A percentile compares a stretch with the other conserved stretches of the same genome.
These are phyloP conservation scores for Candida sakaeoensis DNA, from an alignment of 805 yeast genomes.

Conservation along the genomic window DNA sequence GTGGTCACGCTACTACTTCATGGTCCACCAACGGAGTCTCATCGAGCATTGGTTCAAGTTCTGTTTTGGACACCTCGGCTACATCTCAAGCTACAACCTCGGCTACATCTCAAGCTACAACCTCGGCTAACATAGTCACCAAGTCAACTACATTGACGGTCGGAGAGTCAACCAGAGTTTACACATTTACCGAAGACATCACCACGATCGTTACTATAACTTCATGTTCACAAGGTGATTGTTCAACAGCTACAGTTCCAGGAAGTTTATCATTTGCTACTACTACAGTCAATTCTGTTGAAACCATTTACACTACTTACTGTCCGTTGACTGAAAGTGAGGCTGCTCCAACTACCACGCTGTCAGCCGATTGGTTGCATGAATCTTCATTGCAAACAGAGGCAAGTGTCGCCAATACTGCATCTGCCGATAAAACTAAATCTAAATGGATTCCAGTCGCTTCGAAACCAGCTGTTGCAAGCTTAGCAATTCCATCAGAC, in stretches of 20 bases:
- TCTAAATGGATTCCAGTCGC: too few species aligned
- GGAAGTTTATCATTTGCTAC: slow-evolving; percentile 24
- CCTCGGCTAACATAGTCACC: too few species aligned
- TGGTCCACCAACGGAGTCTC: too few species aligned
- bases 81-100: neutral
- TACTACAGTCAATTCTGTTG: slow-evolving; percentile 21
- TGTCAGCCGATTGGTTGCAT: too few species aligned
- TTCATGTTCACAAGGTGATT: slow-evolving; percentile 31
- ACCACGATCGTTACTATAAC: slow-evolving; percentile 33
- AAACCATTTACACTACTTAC: slow-evolving; percentile 35
- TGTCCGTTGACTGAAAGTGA: slow-evolving; percentile 30
- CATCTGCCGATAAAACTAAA: too few species aligned
- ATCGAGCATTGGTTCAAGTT: too few species aligned
- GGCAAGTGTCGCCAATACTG: too few species aligned
- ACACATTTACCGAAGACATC: slow-evolving; percentile 9
- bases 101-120: neutral
- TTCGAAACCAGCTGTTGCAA: too few species aligned
- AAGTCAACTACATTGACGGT: slow-evolving; percentile 5
- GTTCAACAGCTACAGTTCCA: slow-evolving; percentile 25
- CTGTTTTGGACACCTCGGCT: neutral
- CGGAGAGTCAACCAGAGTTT: slow-evolving; percentile 12
- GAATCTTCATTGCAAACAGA: too few species aligned
- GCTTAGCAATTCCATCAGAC: too few species aligned
- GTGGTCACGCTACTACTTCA: too few species aligned
- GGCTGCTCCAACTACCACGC: too few species aligned